phyloP scores from a whole-genome alignment of 306 rosid species.

The Argentina anserina region DNA sequence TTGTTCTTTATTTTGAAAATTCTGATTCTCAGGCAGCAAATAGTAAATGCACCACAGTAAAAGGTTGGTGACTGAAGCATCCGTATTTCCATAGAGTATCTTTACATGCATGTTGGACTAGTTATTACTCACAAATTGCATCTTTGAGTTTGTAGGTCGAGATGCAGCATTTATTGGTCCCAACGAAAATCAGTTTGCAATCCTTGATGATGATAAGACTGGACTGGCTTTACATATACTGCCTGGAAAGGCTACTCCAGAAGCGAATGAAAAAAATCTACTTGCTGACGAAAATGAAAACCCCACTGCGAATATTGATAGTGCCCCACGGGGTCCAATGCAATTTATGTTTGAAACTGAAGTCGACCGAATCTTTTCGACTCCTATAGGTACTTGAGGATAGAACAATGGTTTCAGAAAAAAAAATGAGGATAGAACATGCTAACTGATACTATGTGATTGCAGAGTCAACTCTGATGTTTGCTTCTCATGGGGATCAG shows the following conservation, averaged over 20 bases:
- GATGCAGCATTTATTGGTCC: conserved; percentile 97
- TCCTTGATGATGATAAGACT: conserved; percentile 93
- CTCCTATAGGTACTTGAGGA: conserved; percentile 78
- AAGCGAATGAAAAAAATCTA: conserved; percentile 51
- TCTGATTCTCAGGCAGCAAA: conserved; percentile 47
- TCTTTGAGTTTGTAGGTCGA: conserved; percentile 55
- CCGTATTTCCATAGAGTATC: conserved; percentile 8
- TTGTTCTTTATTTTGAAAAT: conserved; percentile 82
- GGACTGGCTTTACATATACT: conserved; percentile 71
- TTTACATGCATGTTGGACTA: conserved; percentile 10
- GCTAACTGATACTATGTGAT: conserved; percentile 34
- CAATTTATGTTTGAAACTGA: conserved; percentile 89
- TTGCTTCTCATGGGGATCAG: conserved; percentile 85
- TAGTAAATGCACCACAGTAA: conserved; percentile 71
- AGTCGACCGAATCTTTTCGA: conserved; percentile 85
- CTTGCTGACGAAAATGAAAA: conserved; percentile 53
- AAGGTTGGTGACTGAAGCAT: conserved; percentile 49
- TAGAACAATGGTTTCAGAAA: conserved; percentile 17
- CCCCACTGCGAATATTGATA: conserved; percentile 34
- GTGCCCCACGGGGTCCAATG: conserved; percentile 58
- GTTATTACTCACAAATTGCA: conserved; percentile 21
- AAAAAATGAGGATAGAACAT: not conserved
- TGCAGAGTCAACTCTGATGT: conserved; percentile 88
- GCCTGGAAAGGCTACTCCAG: conserved; percentile 70
- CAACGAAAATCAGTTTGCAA: conserved; percentile 86